Evolutionary conservation across 805 yeast genomes (phyloP).

Genomic region (Yarrowia divulgata): DNA sequence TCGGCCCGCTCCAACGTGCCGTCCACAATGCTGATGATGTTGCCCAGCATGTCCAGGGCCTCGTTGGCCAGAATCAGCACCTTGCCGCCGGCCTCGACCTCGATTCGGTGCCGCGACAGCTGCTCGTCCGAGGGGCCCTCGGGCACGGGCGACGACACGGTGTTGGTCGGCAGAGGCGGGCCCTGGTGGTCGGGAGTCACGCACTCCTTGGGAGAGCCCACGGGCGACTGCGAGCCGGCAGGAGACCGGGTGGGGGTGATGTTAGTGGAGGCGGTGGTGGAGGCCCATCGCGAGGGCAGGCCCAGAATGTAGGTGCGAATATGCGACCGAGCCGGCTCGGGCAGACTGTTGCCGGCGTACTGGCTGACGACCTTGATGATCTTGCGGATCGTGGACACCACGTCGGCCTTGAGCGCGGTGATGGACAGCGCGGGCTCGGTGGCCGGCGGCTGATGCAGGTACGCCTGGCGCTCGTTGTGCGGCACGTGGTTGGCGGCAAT

Average conservation of each 20-base stretch:
- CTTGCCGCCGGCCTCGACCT: slow-evolving; percentile 62
- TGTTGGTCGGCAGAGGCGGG: slow-evolving; percentile 37
- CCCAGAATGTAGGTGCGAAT: slow-evolving; percentile 80
- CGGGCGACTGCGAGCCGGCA: slow-evolving; percentile 21
- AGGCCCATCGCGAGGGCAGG: slow-evolving; percentile 77
- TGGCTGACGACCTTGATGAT: slow-evolving; percentile 85
- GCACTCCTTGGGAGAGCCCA: slow-evolving; percentile 18
- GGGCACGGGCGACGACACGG: slow-evolving; percentile 25
- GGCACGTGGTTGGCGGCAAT: slow-evolving; percentile 50
- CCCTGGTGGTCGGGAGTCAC: slow-evolving; percentile 37
- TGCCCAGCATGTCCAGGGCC: slow-evolving; percentile 83
- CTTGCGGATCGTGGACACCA: slow-evolving; percentile 86
- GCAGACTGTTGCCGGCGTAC: slow-evolving; percentile 76
- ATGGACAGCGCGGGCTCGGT: slow-evolving; percentile 44
- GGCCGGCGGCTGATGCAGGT: slow-evolving; percentile 38
- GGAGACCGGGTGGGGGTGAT: slow-evolving; percentile 34
- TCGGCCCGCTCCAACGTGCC: slow-evolving; percentile 87
- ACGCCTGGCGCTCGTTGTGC: slow-evolving; percentile 47
- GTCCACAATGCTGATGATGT: slow-evolving; percentile 82
- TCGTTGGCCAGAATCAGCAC: slow-evolving; percentile 86
- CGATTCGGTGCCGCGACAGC: slow-evolving; percentile 40
- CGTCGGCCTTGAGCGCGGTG: slow-evolving; percentile 70
- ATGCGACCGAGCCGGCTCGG: slow-evolving; percentile 78
- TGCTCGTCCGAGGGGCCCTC: slow-evolving; percentile 36
- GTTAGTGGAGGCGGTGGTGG: slow-evolving; percentile 37